Conservation (phyloP, 176 grass and related monocot species). For the Rhynchospora breviuscula region DNA sequence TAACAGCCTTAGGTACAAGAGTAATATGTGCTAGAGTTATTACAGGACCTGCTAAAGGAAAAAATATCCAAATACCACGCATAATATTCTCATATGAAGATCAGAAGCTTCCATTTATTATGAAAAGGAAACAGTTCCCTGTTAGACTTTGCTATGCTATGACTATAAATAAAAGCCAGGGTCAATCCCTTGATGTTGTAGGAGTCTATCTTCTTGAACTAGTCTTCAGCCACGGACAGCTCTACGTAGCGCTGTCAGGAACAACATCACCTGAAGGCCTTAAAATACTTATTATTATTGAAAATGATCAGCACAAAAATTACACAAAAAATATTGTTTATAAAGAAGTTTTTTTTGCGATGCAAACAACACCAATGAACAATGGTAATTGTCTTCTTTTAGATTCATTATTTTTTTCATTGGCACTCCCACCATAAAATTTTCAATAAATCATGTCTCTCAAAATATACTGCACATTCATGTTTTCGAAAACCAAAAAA, state of each 20-base stretch:
- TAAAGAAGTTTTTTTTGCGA: background rate
- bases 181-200: background rate
- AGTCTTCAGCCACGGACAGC: constrained; percentile 14
- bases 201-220: constrained; percentile 5
- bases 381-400: no score
- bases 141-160: constrained; percentile 18
- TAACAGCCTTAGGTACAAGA: no score
- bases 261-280: constrained; percentile 18
- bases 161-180: constrained; percentile 31
- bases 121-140: background rate
- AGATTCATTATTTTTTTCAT: no score
- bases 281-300: background rate
- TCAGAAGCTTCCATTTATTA: background rate
- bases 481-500: no score
- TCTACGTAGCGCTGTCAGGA: constrained; percentile 24
- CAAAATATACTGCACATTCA: no score
- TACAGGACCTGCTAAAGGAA: no score
- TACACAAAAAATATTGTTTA: constrained; percentile 23
- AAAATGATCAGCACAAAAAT: background rate
- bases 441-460: no score
- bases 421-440: no score
- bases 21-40: no score
- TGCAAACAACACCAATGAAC: no score
- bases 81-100: background rate
- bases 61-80: no score